Conservation (phyloP, 768 basidiomycete genomes). For the Cystofilobasidium bisporidii region DNA sequence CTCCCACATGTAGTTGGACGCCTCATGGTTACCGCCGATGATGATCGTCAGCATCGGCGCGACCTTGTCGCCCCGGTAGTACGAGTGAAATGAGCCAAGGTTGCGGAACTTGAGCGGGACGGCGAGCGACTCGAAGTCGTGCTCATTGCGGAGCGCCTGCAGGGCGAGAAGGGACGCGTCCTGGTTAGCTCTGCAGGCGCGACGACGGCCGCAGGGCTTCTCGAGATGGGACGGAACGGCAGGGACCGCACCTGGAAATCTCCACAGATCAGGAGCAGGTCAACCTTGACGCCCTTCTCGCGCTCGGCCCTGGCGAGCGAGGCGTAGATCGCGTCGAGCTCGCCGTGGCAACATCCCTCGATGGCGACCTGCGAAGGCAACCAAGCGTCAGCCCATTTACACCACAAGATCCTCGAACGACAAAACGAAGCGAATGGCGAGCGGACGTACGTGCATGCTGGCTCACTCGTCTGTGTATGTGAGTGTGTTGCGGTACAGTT, state of each 20-base stretch:
- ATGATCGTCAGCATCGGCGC: constrained; percentile 84
- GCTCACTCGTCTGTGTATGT: too few relatives aligned
- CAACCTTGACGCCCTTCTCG: constrained; percentile 57
- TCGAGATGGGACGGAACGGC: background rate
- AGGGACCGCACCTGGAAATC: constrained; percentile 56
- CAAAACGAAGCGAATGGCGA: too few relatives aligned
- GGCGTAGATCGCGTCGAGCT: constrained; percentile 75
- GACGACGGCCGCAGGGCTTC: too few relatives aligned
- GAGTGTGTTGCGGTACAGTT: too few relatives aligned
- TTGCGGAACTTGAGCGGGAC: constrained; percentile 79
- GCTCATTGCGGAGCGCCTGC: constrained; percentile 73
- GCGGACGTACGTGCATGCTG: constrained; percentile 2
- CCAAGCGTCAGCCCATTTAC: background rate
- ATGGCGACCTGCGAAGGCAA: constrained; percentile 57
- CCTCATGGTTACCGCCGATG: constrained; percentile 97
- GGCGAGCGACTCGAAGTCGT: constrained; percentile 81
- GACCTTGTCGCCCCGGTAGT: constrained; percentile 71
- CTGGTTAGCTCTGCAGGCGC: background rate
- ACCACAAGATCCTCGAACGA: background rate
- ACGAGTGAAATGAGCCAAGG: constrained; percentile 72
- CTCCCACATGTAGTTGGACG: constrained; percentile 94
- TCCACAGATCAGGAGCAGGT: constrained; percentile 83
- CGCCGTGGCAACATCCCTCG: constrained; percentile 92
- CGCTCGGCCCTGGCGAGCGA: constrained; percentile 57
- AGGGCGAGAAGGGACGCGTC: background rate